Base-by-base conservation (phyloP, 345 rosid species). In the Eucalyptus regnans region DNA sequence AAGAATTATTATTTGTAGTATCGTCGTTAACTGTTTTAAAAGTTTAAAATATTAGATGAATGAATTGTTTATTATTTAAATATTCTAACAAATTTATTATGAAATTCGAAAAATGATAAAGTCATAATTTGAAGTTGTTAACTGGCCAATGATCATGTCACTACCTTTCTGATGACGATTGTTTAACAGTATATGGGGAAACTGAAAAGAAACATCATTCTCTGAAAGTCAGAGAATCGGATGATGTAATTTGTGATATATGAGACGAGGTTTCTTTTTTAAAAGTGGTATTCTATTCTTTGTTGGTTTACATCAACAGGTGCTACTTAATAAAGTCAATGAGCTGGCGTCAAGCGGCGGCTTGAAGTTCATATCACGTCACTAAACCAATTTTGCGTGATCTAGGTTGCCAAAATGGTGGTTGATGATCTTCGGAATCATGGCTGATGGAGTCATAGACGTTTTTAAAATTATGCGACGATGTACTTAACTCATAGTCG, bases 11-110 rank as follows among this genome's bases (percentile, higher is more conserved):
- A 50, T 15, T 0, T 6, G 18, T 50, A 6, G 0, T 50, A 16
- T 1, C 20, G 16, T 3, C 0, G 1, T 50, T 50, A 5, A 16
- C 0, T 51, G 8, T 51, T 51, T 3, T 51, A 6, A 0, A 51
- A 51, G 8, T 15, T 50, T 50, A 50, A 16, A 50, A 0, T 15
- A 0, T 51, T 51, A 16, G 3, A 51, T 51, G 20, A 51, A 16
- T 6, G 54, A 0, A 51, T 51, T 51, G 3, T 51, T 16, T 51
- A 51, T 51, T 6, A 51, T 51, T 51, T 51, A 51, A 2, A 51
- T 51, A 16, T 51, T 50, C 3, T 50, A 6, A 50, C 0, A 50
- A 15, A 50, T 15, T 6, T 50, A 50, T 66, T n/a, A 31, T 64
- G 3, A 33, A 7, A n/a, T 64, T 64, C 20, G 76, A 64, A 29